Percentiles rank a stretch among this genome's conserved stretches.
phyloP scores from a whole-genome alignment of 2,329 filamentous ascomycete genomes.

The Sporothrix dimorphospora region DNA sequence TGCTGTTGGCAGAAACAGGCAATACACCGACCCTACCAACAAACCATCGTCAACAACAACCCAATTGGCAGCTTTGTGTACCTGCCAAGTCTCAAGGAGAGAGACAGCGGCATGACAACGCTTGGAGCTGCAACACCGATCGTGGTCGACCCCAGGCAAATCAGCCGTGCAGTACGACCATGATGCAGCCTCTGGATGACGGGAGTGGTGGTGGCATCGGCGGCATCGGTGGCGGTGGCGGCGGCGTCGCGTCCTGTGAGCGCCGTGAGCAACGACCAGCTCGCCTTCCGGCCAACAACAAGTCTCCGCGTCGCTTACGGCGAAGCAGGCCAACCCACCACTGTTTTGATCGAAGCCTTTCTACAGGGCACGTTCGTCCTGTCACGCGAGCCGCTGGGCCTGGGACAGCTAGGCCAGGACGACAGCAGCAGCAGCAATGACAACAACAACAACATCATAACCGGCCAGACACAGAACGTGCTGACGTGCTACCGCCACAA shows the following conservation, averaged over 20 bases:
- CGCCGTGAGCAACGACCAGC: neutral
- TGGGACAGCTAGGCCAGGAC: neutral
- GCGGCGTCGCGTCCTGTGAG: no score
- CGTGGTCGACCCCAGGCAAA: neutral
- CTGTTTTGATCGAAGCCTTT: neutral
- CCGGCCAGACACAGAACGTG: neutral
- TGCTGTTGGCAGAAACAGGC: neutral
- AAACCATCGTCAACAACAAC: neutral
- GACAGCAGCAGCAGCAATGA: neutral
- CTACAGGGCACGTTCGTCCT: neutral
- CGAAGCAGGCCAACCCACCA: neutral
- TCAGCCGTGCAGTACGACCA: neutral
- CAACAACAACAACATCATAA: neutral
- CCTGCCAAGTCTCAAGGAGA: neutral
- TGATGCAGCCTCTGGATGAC: neutral
- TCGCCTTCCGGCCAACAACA: neutral
- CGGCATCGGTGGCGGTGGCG: neutral
- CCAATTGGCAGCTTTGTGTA: neutral
- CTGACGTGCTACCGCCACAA: neutral
- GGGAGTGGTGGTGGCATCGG: no score
- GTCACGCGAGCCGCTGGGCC: neutral
- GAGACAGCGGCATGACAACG: neutral
- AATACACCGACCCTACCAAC: neutral
- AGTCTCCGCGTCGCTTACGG: neutral
- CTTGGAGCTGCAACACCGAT: neutral